A percentile compares a stretch with the other conserved stretches of the same genome.
These are phyloP conservation scores for Chlamydomonas schloesseri DNA, from an alignment of 139 green algal species.

Conservation along the genomic window DNA sequence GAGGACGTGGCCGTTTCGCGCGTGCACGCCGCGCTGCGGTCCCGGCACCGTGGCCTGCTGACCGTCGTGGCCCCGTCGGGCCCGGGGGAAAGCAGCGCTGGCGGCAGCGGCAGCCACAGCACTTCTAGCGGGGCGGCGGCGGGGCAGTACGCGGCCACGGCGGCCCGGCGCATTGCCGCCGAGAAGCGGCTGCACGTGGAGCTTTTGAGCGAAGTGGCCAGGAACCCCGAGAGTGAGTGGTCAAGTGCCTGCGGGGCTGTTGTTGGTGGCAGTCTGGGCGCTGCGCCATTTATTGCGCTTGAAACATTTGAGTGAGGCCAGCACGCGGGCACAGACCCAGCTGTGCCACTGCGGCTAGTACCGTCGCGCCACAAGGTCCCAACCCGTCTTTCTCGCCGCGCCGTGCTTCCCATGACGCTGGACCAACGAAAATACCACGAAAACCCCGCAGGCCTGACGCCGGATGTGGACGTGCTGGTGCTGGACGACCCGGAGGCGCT, in stretches of 20 bases:
- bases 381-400: no score
- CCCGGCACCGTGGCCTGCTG: constrained; percentile 49
- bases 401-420: no score
- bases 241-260: no score
- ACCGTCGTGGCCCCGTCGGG: constrained; percentile 50
- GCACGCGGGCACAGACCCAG: no score
- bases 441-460: neutral
- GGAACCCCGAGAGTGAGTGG: neutral
- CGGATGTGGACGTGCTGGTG: constrained; percentile 64
- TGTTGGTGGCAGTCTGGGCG: no score
- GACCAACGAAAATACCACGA: no score
- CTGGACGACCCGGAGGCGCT: constrained; percentile 59
- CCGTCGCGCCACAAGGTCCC: no score
- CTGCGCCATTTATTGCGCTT: no score
- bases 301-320: no score
- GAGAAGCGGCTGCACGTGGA: constrained; percentile 18
- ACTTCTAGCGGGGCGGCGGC: constrained; percentile 3
- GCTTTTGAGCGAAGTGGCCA: constrained; percentile 7
- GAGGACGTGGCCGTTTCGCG: constrained; percentile 55
- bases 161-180: constrained; percentile 38
- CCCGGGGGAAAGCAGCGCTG: neutral
- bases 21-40: constrained; percentile 50
- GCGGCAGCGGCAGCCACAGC: no score
- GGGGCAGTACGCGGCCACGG: neutral
- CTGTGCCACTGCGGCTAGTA: no score